Evolutionary conservation across 2,329 filamentous ascomycete species (phyloP).

Genomic region (Septoria linicola): DNA sequence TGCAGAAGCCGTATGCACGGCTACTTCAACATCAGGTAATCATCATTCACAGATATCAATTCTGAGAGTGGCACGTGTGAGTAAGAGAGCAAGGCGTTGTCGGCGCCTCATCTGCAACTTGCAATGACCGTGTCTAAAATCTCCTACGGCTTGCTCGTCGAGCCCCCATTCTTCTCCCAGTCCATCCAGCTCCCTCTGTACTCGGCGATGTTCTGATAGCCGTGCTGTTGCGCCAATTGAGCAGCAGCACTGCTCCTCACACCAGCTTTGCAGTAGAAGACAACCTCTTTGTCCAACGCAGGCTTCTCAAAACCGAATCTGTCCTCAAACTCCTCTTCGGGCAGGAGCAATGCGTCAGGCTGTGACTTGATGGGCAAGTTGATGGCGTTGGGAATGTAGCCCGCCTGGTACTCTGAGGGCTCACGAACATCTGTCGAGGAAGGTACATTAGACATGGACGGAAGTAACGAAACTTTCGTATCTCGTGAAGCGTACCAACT

Average conservation of each 20-base stretch:
- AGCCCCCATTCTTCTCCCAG: conserved; percentile 73
- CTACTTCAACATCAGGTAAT: no score
- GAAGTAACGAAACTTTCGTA: not conserved
- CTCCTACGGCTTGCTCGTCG: conserved; percentile 43
- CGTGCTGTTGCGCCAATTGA: conserved; percentile 70
- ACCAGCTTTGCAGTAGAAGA: conserved; percentile 94
- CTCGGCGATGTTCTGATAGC: conserved; percentile 70
- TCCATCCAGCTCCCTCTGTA: conserved; percentile 78
- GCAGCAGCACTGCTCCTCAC: conserved; percentile 79
- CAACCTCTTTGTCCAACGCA: conserved; percentile 53
- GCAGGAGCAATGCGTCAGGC: conserved; percentile 76
- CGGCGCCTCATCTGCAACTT: no score
- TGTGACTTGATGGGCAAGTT: conserved; percentile 78
- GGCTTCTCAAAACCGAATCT: conserved; percentile 76
- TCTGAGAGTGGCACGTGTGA: no score
- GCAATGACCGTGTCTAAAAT: no score
- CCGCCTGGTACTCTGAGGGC: conserved; percentile 62
- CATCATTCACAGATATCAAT: no score
- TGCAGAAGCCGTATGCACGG: no score
- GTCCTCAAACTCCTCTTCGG: conserved; percentile 76
- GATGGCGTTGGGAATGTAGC: conserved; percentile 74
- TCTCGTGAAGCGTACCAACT: conserved; percentile 28
- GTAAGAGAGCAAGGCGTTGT: no score
- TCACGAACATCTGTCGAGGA: conserved; percentile 65
- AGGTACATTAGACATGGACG: not conserved